A percentile compares a stretch with the other conserved stretches of the same genome.
Evolutionary conservation across 345 rosid species (phyloP).

Genomic region (Reutealis trisperma): DNA sequence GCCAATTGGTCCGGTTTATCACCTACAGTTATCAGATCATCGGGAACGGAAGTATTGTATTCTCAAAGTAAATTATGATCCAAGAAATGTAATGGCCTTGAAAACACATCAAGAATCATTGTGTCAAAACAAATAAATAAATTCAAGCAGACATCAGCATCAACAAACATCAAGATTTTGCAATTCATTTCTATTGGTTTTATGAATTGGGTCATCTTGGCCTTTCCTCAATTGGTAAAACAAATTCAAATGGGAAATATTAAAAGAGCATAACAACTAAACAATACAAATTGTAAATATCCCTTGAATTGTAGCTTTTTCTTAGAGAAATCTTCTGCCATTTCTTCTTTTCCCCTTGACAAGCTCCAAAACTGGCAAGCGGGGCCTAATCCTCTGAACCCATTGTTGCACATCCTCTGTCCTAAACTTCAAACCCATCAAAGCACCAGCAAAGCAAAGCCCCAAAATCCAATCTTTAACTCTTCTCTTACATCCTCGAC

Average conservation of each 20-base stretch:
- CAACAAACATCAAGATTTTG: neutral
- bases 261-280: neutral
- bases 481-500: conserved; percentile 23
- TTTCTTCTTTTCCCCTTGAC: conserved; percentile 32
- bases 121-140: too few species aligned
- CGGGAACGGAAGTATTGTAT: neutral
- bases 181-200: neutral
- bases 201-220: neutral
- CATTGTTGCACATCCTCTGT: conserved; percentile 31
- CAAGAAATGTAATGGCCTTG: neutral
- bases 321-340: conserved; percentile 27
- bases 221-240: neutral
- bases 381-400: conserved; percentile 25
- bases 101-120: neutral
- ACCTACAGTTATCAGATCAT: neutral
- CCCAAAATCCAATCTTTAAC: conserved; percentile 41
- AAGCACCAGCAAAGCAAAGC: conserved; percentile 32
- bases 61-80: too few species aligned
- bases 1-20: too few species aligned
- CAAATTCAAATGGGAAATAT: neutral
- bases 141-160: neutral
- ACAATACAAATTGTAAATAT: neutral
- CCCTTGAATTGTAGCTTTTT: neutral
- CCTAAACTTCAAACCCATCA: conserved; percentile 33
- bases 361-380: conserved; percentile 28